A percentile compares a stretch with the other conserved stretches of the same genome.
Conservation (phyloP, 2,329 filamentous ascomycete genomes). For the Claviceps cyperi region DNA sequence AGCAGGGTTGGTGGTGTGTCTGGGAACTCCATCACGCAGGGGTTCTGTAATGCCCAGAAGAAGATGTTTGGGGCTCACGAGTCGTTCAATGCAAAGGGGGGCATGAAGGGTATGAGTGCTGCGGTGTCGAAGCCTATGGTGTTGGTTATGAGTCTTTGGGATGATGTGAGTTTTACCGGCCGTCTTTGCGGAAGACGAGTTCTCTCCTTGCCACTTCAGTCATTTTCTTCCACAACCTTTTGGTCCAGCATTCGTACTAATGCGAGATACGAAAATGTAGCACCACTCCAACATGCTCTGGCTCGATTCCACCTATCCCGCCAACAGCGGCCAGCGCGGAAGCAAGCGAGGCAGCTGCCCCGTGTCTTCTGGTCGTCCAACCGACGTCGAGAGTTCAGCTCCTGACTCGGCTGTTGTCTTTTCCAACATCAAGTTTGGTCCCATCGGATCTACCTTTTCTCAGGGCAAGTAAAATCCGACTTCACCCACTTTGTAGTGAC, state of each 20-base stretch:
- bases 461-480: neutral
- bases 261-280: conserved; percentile 6
- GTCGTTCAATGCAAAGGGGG: conserved; percentile 41
- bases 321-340: neutral
- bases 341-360: neutral
- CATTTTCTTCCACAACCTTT: neutral
- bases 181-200: neutral
- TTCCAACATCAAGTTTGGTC: conserved; percentile 44
- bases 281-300: conserved; percentile 47
- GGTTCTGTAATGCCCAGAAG: conserved; percentile 47
- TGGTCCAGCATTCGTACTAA: neutral
- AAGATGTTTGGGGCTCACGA: conserved; percentile 37
- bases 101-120: conserved; percentile 40
- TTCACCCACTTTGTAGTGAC: no score
- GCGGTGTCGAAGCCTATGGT: conserved; percentile 29
- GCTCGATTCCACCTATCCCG: neutral
- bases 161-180: conserved; percentile 30
- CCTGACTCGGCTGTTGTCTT: conserved; percentile 38
- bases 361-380: conserved; percentile 16
- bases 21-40: conserved; percentile 37
- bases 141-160: conserved; percentile 40
- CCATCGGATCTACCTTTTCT: conserved; percentile 37
- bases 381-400: conserved; percentile 29
- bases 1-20: conserved; percentile 18
- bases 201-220: no score